Evolutionary conservation across 2,329 filamentous ascomycete species (phyloP).

Genomic region (Dryadomyces sulphureus): DNA sequence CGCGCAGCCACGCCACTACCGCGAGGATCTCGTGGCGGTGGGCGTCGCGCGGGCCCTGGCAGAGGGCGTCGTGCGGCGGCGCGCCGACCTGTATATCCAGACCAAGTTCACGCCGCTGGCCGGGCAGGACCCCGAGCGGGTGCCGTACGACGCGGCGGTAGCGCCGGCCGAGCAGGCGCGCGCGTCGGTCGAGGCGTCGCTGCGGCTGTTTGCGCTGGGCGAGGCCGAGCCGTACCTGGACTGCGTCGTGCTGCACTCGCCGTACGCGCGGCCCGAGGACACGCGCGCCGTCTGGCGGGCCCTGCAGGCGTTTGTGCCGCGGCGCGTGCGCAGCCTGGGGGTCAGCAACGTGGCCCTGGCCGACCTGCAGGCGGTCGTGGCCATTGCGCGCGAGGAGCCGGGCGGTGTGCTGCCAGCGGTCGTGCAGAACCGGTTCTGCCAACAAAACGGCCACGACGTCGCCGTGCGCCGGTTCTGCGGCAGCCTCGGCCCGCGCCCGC

Average conservation of each 20-base stretch:
- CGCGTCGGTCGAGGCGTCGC: constrained; percentile 51
- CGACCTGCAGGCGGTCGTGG: constrained; percentile 37
- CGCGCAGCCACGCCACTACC: constrained; percentile 64
- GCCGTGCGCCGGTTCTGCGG: constrained; percentile 38
- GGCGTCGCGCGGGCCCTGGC: constrained; percentile 48
- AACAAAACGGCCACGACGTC: constrained; percentile 33
- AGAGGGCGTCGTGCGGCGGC: constrained; percentile 35
- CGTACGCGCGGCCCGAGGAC: constrained; percentile 25
- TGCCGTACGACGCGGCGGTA: constrained; percentile 47
- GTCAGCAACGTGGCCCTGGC: constrained; percentile 59
- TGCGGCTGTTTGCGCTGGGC: constrained; percentile 41
- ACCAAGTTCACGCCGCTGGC: constrained; percentile 63
- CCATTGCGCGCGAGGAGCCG: constrained; percentile 8
- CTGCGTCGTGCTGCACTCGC: constrained; percentile 60
- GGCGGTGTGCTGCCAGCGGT: constrained; percentile 32
- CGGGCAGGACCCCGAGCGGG: constrained; percentile 39
- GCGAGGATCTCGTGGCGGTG: constrained; percentile 54
- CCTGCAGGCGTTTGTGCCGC: constrained; percentile 52
- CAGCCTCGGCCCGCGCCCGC: constrained; percentile 11
- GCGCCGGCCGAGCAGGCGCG: constrained; percentile 50
- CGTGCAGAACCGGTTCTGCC: constrained; percentile 62
- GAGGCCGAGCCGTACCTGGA: constrained; percentile 38
- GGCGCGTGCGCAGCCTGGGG: constrained; percentile 50
- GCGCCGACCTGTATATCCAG: constrained; percentile 54
- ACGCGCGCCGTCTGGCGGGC: constrained; percentile 51